phyloP scores from a whole-genome alignment of 2,329 filamentous ascomycete genomes.

The Rutstroemia sydowiana region DNA sequence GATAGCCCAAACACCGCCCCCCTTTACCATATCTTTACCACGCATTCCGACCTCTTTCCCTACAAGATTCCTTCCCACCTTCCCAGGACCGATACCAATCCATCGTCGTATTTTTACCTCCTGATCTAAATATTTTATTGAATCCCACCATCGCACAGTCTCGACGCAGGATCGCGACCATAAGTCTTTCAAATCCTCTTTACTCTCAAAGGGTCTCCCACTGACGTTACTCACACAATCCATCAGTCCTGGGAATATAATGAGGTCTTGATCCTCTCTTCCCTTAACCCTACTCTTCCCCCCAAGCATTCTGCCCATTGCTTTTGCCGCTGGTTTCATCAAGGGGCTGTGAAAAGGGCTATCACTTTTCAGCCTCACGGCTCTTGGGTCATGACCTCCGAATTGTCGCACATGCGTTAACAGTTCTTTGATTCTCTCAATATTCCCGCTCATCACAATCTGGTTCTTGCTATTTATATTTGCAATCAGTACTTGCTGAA shows the following conservation, averaged over 20 bases:
- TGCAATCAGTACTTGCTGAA: constrained; percentile 82
- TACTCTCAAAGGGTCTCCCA: constrained; percentile 67
- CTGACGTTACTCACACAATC: constrained; percentile 84
- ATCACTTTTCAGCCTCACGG: constrained; percentile 79
- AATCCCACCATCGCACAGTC: constrained; percentile 92
- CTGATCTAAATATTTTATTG: constrained; percentile 81
- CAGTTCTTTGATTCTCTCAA: constrained; percentile 73
- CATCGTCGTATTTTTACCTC: constrained; percentile 74
- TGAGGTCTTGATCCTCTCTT: constrained; percentile 51
- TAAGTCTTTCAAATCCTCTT: constrained; percentile 69
- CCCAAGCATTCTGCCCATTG: constrained; percentile 63
- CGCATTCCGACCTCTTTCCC: constrained; percentile 92
- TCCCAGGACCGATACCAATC: constrained; percentile 88
- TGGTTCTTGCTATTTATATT: constrained; percentile 96
- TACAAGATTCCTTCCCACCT: constrained; percentile 87
- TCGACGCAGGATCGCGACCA: constrained; percentile 79
- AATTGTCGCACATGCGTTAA: constrained; percentile 83
- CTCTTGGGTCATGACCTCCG: constrained; percentile 81
- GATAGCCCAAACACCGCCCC: constrained; percentile 88
- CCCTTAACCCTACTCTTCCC: constrained; percentile 47
- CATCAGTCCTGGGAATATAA: constrained; percentile 67
- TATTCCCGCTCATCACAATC: constrained; percentile 84
- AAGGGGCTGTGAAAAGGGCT: constrained; percentile 87
- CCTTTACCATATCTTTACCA: constrained; percentile 69
- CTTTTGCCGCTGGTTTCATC: constrained; percentile 75